phyloP scores from a whole-genome alignment of 345 rosid species.

The Arabis alpina region DNA sequence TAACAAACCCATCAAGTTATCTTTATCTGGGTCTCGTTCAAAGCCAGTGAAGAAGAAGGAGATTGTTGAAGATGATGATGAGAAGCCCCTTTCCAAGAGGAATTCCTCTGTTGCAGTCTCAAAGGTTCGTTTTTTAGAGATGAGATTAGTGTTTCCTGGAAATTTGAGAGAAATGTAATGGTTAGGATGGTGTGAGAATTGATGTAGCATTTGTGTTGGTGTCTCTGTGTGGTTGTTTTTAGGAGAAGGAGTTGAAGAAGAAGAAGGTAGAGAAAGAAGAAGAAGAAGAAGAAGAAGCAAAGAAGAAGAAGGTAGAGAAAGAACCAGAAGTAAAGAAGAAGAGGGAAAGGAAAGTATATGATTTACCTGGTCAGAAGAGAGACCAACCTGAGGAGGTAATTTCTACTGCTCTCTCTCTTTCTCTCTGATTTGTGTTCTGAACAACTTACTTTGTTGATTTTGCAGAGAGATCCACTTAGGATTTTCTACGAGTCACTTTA shows the following conservation, averaged over 20 bases:
- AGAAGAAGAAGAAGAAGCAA: conserved; percentile 54
- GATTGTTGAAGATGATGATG: conserved; percentile 47
- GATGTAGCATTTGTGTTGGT: conserved; percentile 26
- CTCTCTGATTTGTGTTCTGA: conserved; percentile 7
- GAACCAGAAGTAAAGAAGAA: conserved; percentile 55
- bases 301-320: conserved; percentile 53
- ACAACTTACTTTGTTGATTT: conserved; percentile 7
- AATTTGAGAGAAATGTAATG: neutral
- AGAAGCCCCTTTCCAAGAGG: conserved; percentile 53
- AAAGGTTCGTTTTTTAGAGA: conserved; percentile 47
- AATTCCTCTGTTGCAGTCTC: conserved; percentile 46
- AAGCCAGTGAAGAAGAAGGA: conserved; percentile 49
- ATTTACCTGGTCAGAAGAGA: conserved; percentile 91
- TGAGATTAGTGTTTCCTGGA: neutral
- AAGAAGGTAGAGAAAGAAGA: conserved; percentile 39
- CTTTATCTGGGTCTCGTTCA: conserved; percentile 44
- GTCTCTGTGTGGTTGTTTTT: conserved; percentile 8
- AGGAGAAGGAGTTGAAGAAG: conserved; percentile 54
- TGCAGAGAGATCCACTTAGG: conserved; percentile 95
- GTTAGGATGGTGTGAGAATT: conserved; percentile 22
- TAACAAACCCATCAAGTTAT: conserved; percentile 31
- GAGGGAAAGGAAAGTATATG: conserved; percentile 79
- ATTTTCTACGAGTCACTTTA: conserved; percentile 83
- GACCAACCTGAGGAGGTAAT: conserved; percentile 80
- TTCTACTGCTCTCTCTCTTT: neutral